A percentile compares a stretch with the other conserved stretches of the same genome.
Evolutionary conservation across 345 rosid species (phyloP).

Genomic region (Microcos paniculata): DNA sequence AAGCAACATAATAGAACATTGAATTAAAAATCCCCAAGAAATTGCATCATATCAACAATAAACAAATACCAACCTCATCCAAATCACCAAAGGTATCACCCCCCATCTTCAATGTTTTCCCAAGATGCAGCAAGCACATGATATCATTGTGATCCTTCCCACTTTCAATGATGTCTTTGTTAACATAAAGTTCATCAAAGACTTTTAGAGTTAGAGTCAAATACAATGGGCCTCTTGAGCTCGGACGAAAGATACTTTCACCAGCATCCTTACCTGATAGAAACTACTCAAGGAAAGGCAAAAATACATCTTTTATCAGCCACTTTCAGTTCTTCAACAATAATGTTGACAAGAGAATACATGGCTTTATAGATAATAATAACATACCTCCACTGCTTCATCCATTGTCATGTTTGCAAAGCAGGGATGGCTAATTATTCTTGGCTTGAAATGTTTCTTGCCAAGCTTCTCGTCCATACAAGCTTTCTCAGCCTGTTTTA

Average conservation of each 20-base stretch:
- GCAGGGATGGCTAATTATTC: slow-evolving; percentile 92
- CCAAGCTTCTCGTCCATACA: slow-evolving; percentile 81
- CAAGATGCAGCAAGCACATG: slow-evolving; percentile 68
- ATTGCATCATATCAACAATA: background rate
- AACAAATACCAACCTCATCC: slow-evolving; percentile 46
- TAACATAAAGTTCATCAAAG: slow-evolving; percentile 78
- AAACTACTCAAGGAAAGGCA: slow-evolving; percentile 7
- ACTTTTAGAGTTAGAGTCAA: slow-evolving; percentile 81
- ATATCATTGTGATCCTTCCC: slow-evolving; percentile 77
- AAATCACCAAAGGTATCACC: slow-evolving; percentile 89
- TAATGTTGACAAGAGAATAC: slow-evolving; percentile 12
- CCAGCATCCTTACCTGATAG: slow-evolving; percentile 86
- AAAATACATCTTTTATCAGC: background rate
- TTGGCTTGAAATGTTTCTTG: slow-evolving; percentile 75
- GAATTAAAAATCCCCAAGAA: background rate
- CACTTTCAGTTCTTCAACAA: background rate
- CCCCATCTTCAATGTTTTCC: slow-evolving; percentile 85
- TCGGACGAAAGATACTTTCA: slow-evolving; percentile 85
- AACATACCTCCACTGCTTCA: slow-evolving; percentile 78
- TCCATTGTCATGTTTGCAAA: slow-evolving; percentile 86
- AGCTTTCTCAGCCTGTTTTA: slow-evolving; percentile 65
- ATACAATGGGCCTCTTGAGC: slow-evolving; percentile 89
- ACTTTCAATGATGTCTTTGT: slow-evolving; percentile 88
- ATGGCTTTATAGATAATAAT: background rate
- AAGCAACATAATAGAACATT: background rate